Evolutionary conservation across 2,329 filamentous ascomycete species (phyloP), one percentile per base, ranked within the genome.

Genomic region (Hypoxylon sp.): DNA sequence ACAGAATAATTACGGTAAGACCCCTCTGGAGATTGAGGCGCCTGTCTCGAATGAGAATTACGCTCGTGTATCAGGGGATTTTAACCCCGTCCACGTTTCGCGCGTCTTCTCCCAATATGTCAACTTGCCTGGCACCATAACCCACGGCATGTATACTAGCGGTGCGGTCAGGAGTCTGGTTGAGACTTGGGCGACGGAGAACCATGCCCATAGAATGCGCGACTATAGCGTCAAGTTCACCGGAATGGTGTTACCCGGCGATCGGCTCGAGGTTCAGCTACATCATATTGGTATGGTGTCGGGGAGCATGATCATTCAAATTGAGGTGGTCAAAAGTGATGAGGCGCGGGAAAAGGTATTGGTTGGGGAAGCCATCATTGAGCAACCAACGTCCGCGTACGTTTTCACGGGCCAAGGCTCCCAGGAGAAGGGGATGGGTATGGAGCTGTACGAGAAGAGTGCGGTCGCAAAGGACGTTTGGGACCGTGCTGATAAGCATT

Each of bases 361-460:
- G 9, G 50, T 58, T 1, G 73, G 72, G 0, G 59, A 68, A 17
- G 67, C 69, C 13, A 71, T 61, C 53, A 70, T 78, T 46, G 78
- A 78, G 55, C 79, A 77, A 37, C 69, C 69, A 3, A 60, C 61
- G 2, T 80, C 81, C 2, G 77, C 79, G 1, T 80, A 79, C 52
- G 47, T 82, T 11, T 83, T 83, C 61, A 81, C 79, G 6, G 81
- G 81, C 1, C 81, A 83, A 63, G 81, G 81, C 5, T 79, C 76
- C 39, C 81, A 82, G 64, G 74, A 76, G 50, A 65, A 74, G 14
- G 74, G 73, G 9, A 83, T 83, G 81, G 81, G 81, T 1, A 82
- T 82, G 80, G 78, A 78, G n/a, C 70, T 83, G n/a, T 82, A 82
- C 53, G 75, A 71, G 11, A 68, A 65, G 1, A 78, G 74, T 24